These are phyloP conservation scores for Apiotrichum veenhuisii DNA, from an alignment of 1,284 basidiomycete genomes.

Conservation along the genomic window DNA sequence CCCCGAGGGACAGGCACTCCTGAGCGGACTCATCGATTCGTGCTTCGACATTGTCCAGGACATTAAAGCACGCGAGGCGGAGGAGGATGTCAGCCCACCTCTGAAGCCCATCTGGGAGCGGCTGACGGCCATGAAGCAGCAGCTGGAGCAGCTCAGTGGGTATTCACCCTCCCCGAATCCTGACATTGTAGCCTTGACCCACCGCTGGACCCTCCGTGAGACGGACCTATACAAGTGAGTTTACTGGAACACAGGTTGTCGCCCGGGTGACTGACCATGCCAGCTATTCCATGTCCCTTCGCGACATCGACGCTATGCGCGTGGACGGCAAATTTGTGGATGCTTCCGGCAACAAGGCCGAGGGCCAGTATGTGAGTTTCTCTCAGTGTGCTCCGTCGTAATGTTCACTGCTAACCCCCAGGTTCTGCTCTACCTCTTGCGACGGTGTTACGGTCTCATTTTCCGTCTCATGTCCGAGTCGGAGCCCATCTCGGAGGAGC, in stretches of 20 bases:
- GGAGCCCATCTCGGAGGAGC: slow-evolving; percentile 96
- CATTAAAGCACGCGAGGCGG: slow-evolving; percentile 89
- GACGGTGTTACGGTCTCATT: slow-evolving; percentile 94
- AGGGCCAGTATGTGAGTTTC: slow-evolving; percentile 38
- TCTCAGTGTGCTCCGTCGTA: no score
- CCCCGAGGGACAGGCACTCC: slow-evolving; percentile 77
- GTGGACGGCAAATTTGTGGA: slow-evolving; percentile 97
- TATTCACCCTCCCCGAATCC: background rate
- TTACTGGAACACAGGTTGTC: background rate
- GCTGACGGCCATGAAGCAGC: slow-evolving; percentile 70
- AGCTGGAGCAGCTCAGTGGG: slow-evolving; percentile 44
- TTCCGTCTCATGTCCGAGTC: slow-evolving; percentile 93
- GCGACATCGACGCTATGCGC: slow-evolving; percentile 95
- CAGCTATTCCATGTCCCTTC: slow-evolving; percentile 82
- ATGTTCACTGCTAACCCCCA: slow-evolving; percentile 41
- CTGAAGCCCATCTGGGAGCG: slow-evolving; percentile 95
- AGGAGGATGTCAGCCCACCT: slow-evolving; percentile 79
- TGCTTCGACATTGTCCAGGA: slow-evolving; percentile 97
- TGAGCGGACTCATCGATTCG: slow-evolving; percentile 80
- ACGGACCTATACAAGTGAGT: slow-evolving; percentile 81
- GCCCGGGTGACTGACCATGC: background rate
- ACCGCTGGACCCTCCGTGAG: slow-evolving; percentile 95
- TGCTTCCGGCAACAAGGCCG: slow-evolving; percentile 73
- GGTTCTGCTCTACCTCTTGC: slow-evolving; percentile 86
- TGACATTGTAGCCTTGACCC: slow-evolving; percentile 65